Conservation (phyloP, 1,284 basidiomycete genomes). For the Naganishia liquefaciens region DNA sequence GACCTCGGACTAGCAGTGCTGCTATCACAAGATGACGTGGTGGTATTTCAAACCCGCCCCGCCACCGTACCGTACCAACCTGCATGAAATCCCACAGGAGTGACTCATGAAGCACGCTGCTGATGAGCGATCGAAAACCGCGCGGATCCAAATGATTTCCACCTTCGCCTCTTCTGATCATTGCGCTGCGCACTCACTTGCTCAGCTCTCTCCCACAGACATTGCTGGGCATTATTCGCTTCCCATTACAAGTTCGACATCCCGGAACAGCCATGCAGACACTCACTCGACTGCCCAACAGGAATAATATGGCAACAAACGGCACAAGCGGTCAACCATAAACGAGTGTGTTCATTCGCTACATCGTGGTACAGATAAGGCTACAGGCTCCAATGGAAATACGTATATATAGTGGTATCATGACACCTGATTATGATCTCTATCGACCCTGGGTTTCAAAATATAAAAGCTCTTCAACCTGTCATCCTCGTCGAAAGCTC, state of each 20-base stretch:
- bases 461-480: background rate
- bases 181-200: too few species aligned
- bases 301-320: too few species aligned
- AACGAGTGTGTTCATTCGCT: too few species aligned
- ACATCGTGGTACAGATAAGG: background rate
- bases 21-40: background rate
- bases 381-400: background rate
- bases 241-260: too few species aligned
- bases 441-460: background rate
- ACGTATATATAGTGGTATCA: slow-evolving; percentile 4
- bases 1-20: background rate
- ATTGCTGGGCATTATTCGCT: too few species aligned
- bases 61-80: too few species aligned
- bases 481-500: background rate
- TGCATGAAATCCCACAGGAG: background rate
- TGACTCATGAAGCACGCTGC: background rate
- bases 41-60: background rate
- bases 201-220: too few species aligned
- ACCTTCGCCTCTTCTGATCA: background rate
- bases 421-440: slow-evolving; percentile 2
- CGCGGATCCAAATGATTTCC: slow-evolving; percentile 8
- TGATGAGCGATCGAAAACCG: slow-evolving; percentile 4
- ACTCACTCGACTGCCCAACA: too few species aligned
- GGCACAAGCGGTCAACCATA: too few species aligned
- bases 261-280: too few species aligned